Evolutionary conservation across 169 alveolate species (phyloP).

Genomic region (Plasmodium blacklocki): DNA sequence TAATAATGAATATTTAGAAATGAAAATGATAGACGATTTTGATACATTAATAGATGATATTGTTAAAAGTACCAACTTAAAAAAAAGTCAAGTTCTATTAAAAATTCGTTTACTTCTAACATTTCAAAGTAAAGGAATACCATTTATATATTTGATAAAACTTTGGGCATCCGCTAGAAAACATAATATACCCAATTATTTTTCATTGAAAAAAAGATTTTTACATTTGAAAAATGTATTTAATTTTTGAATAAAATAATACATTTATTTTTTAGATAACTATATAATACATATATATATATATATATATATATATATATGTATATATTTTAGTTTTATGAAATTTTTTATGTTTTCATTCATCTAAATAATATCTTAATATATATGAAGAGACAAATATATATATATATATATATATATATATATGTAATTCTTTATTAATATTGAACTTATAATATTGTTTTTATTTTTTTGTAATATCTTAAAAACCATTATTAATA

Average conservation of each 20-base stretch:
- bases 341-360: background rate
- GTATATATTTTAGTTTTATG: background rate
- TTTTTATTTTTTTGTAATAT: no score
- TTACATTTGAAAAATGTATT: constrained; percentile 22
- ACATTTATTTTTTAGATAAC: background rate
- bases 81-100: constrained; percentile 43
- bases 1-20: constrained; percentile 5
- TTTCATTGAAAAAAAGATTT: constrained; percentile 34
- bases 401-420: constrained; percentile 3
- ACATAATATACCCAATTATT: constrained; percentile 49
- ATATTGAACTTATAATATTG: no score
- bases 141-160: constrained; percentile 48
- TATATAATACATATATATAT: background rate
- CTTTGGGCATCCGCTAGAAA: constrained; percentile 55
- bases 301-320: background rate
- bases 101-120: constrained; percentile 53
- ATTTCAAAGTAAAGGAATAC: constrained; percentile 56
- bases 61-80: constrained; percentile 16
- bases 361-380: background rate
- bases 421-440: background rate
- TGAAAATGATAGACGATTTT: constrained; percentile 17
- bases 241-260: background rate
- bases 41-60: constrained; percentile 22
- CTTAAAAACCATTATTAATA: no score
- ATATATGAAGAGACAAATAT: background rate